Base-by-base conservation (phyloP, 805 yeast species). In the Huiozyma naganishii region DNA sequence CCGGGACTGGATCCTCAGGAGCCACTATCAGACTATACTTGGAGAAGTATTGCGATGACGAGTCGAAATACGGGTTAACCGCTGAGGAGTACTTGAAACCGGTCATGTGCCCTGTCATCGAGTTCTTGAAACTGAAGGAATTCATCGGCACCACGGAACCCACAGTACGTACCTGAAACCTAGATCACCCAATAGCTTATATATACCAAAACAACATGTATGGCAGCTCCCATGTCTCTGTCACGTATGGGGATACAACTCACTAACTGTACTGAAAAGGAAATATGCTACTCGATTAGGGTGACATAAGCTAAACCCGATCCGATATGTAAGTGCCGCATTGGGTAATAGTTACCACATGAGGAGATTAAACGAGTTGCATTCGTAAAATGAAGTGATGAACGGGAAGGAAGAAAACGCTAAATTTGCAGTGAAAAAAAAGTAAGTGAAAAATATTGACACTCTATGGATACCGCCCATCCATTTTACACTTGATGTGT, bases 1-100 rank as follows among this genome's bases (percentile, higher is more conserved):
- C 96, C 0, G 98, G 98, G 46, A 92, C 98, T 2, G 98, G 98
- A 11, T 89, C 97, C 1, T 80, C 95, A 1, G 98, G 98, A 37
- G 97, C 98, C 13, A 92, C 98, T 2, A 88, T 92, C 44, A 79
- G 98, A 65, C 72, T 92, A 52, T 92, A 92, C 66, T 69, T 90
- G 59, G 98, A 92, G 66, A 82, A 80, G 65, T 87, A 84, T 67
- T 79, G 83, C 17, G 53, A 64, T 38, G 94, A 87, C 57, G 57
- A 65, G 42, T 50, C 76, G 9, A 72, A 70, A 39, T 76, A 73
- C 55, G 53, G 55, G 4, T 51, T 63, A 48, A 63, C 70, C 37
- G 92, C 89, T 11, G 84, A 83, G 52, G 80, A 79, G 39, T 89
- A 69, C 64, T 73, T 92, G 58, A 70, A 69, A 42, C 65, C 71